Evolutionary conservation across 495 filamentous ascomycete genomes (phyloP), one percentile per base, ranked within the genome.

Genomic region (Penicillium dipodomyicola): DNA sequence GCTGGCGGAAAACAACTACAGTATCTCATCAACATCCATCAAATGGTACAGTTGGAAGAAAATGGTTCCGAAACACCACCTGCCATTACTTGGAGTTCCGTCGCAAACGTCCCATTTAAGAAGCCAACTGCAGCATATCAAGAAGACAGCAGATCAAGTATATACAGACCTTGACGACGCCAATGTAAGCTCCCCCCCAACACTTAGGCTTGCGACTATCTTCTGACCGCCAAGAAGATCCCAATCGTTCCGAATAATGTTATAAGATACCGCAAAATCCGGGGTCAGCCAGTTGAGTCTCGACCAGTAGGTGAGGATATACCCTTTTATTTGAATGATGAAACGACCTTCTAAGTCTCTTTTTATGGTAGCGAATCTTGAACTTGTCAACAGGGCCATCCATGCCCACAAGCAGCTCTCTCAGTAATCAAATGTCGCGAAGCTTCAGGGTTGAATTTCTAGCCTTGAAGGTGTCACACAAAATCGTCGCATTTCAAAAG

Each of bases 1-100:
- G 53, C 39, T 63, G 17, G 43, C 29, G 20, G 49, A 52, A 15
- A 46, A 54, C 11, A 63, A 63, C 40, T 57, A 57, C 22, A 63
- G 43, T 15, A 17, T 63, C 32, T 37, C 37, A 9, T 33, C 61
- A 40, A 45, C 61, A 5, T 56, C 61, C 3, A 39, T 63, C 11
- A 57, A 55, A 35, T 63, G 61, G 61, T 63, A 63, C 23, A 60
- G 44, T 37, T 54, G 27, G 40, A 53, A 43, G 44, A 41, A 56
- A 23, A 17, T 61, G 4, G 12, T 35, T 11, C 20, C 49, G 29
- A 56, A 53, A 48, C 57, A 61, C 22, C 59, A 49, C 2, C 20
- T 61, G 14, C 54, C 59, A 12, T 49, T 57, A 9, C 19, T 61
- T n/a, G 25, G 27, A 12, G 49, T 50, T 27, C 19, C 53, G 0